Percentiles rank a stretch among this genome's conserved stretches.
These are phyloP conservation scores for Pleurotus eryngii DNA, from an alignment of 768 basidiomycete species.

Conservation along the genomic window DNA sequence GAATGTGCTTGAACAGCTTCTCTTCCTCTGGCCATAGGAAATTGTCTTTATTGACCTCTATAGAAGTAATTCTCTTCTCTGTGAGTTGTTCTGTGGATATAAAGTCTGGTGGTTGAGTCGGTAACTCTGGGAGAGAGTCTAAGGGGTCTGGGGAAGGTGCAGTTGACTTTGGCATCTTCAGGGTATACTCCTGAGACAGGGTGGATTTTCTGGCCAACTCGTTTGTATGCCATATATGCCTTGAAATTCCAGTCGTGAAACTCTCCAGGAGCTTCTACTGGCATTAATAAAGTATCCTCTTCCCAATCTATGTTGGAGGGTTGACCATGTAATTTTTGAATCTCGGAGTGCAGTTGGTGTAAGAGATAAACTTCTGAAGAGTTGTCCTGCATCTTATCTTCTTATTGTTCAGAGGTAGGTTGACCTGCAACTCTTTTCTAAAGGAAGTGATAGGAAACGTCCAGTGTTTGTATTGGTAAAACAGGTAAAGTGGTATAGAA, in stretches of 20 bases:
- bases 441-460: no score
- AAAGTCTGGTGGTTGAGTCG: constrained; percentile 20
- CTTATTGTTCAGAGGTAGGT: no score
- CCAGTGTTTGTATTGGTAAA: no score
- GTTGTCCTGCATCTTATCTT: no score
- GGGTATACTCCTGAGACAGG: constrained; percentile 23
- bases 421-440: no score
- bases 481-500: no score
- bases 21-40: constrained; percentile 22
- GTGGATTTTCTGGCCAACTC: constrained; percentile 14
- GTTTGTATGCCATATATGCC: constrained; percentile 15
- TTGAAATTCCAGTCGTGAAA: not conserved
- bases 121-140: constrained; percentile 11
- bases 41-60: constrained; percentile 13
- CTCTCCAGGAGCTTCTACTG: not conserved
- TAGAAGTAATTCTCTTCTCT: not conserved
- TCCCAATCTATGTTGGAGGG: not conserved
- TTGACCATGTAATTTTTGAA: not conserved
- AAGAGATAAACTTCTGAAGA: no score
- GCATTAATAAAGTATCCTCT: not conserved
- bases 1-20: constrained; percentile 17
- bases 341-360: not conserved
- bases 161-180: not conserved
- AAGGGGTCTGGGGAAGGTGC: constrained; percentile 23
- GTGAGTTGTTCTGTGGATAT: constrained; percentile 6